Evolutionary conservation across 164 flowering plant species (phyloP), one percentile per base, ranked within the genome.

Genomic region (Stephania yunnanensis): DNA sequence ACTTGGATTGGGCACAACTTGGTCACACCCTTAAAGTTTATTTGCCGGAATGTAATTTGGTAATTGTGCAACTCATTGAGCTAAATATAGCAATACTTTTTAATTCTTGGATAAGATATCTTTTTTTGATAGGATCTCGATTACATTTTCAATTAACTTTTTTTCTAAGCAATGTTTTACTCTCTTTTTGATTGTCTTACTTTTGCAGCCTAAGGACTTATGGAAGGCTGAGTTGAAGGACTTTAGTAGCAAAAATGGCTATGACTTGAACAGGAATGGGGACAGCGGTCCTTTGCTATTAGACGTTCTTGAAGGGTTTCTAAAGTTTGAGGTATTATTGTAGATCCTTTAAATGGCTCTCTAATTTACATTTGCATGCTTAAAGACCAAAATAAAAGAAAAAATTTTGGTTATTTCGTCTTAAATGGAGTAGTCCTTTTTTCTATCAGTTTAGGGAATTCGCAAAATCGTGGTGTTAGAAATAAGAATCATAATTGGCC

Each of bases 1-100:
- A 96, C 85, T 78, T 96, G 85, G 99, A 96, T 78, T 96, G 99
- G 99, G 99, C 99, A 68, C 94, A 94, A 74, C 84, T 96, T 63
- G 86, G 85, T 69, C 99, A 96, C 85, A 96, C 97, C 0, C 83
- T 89, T 68, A 94, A 96, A 89, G 99, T 94, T 72, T 96, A 94
- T 86, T 85, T 80, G 80, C 99, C 99, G 6, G 99, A 96, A 79
- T 96, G 98, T 71, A 96, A 94, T 85, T 84, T 94, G 98, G 99
- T 96, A 91, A 87, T 81, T 78, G 76, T 63, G 73, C 48, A 4
- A 73, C 70, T 2, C 4, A 1, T 44, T 19, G 20, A 6, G 66
- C 66, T 55, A 29, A 13, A 53, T 42, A 10, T 66, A 19, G 64
- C 42, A 36, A 36, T 25, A 46, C 29, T 30, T 15, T 55, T 36